Base-by-base conservation (phyloP, 371 early-diverging fungal species). In the Encephalitozoon hellem region DNA sequence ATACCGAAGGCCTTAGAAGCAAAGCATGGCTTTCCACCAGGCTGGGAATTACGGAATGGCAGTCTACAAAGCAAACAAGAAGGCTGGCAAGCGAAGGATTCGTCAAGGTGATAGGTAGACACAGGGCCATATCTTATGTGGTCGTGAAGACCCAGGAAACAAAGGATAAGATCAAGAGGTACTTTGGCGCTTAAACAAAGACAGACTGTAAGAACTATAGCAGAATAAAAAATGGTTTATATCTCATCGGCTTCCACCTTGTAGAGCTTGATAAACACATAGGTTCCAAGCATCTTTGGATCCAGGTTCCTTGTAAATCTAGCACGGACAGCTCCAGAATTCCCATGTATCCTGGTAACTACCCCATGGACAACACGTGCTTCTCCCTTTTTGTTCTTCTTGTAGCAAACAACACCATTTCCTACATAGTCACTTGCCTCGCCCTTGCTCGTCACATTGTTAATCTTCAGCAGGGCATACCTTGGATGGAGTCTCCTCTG, bases 301-400 rank as follows among this genome's bases (percentile, higher is more conserved):
- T 67, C 63, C 42, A 85, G 70, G 71, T 82, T 84, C 64, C 81
- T 82, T 52, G 82, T 77, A 74, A 85, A 85, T 45, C 70, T 76
- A 18, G 79, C 82, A 54, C 77, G 64, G 26, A 85, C 82, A 12
- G 80, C 73, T n/a, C 85, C 85, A 51, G 68, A 76, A 51, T 82
- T 82, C 26, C 85, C 85, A 72, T 85, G 85, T 12, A 71, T 63
- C 53, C 73, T 77, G 6, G 77, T 72, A 12, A 77, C 76, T 34
- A 77, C 76, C 41, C 80, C 83, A 42, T 80, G 66, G 21, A 74
- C 78, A 51, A 74, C 65, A 43, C 52, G 64, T 66, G 23, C 47
- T 32, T 55, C 64, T 67, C 76, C 80, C 51, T 80, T 67, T 21
- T 69, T 67, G 26, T 76, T 81, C 0, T 34, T 66, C 28, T 79